phyloP scores from a whole-genome alignment of 179 eudicot genomes.

The Silene coronaria region DNA sequence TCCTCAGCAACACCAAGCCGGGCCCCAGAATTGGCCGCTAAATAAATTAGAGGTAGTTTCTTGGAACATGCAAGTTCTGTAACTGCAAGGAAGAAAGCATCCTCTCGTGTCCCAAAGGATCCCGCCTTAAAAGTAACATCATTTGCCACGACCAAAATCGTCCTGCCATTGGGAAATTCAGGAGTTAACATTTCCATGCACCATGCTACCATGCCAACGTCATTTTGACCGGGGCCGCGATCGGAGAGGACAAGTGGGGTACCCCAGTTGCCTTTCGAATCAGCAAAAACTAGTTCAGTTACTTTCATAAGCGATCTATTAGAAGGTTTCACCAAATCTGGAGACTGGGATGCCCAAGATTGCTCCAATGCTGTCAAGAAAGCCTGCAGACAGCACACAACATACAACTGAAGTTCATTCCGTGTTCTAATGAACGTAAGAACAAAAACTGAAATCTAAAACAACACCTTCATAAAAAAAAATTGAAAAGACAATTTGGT shows the following conservation, averaged over 20 bases:
- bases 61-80: constrained; percentile 82
- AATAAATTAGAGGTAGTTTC: constrained; percentile 82
- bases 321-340: constrained; percentile 35
- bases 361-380: constrained; percentile 70
- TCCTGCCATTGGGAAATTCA: constrained; percentile 86
- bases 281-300: constrained; percentile 72
- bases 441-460: not conserved
- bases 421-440: not conserved
- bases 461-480: not conserved
- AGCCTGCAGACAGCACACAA: constrained; percentile 50
- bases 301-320: constrained; percentile 49
- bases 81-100: constrained; percentile 89
- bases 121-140: constrained; percentile 94
- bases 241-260: constrained; percentile 58
- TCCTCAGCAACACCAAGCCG: constrained; percentile 98
- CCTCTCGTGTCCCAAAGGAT: constrained; percentile 91
- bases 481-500: not conserved
- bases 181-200: constrained; percentile 84
- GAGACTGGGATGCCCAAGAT: constrained; percentile 57
- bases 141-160: constrained; percentile 70
- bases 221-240: constrained; percentile 67
- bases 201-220: constrained; percentile 99
- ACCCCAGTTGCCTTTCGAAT: constrained; percentile 66
- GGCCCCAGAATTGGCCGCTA: constrained; percentile 99
- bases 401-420: not conserved